Base-by-base conservation (phyloP, 75 land plant species). In the Selaginella moellendorffii region DNA sequence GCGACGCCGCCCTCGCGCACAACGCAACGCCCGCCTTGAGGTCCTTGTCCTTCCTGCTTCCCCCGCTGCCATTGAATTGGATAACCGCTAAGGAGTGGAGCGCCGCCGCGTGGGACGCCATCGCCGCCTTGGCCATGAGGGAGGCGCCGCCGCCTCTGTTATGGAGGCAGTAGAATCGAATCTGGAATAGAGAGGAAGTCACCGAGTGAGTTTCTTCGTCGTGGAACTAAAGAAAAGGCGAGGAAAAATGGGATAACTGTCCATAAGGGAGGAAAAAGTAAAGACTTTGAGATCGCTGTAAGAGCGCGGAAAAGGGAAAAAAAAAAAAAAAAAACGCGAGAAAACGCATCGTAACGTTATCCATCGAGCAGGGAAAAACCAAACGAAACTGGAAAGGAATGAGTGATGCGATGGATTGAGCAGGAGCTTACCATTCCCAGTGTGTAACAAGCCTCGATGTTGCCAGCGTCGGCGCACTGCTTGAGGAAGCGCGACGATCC, bases 31-130 rank as follows among this genome's bases (percentile, higher is more conserved):
- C 93, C 25, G 83, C 90, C 14, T 87, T 82, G 8, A 88, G 78
- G 68, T 88, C 90, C 79, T 85, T 88, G 69, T 80, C 93, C 59
- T 72, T 78, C 74, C 88, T 80, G 5, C 83, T 69, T 0, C 90
- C 93, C n/a, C 89, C 93, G 78, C 89, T 85, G 26, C 93, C 93
- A 69, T 88, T 88, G 75, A 88, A 88, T 61, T 88, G 93, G 8
- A 88, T 82, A 8, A 88, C 78, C 18, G 86, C 89, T 23, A 88
- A 70, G 2, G 93, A 88, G 72, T 85, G 83, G 0, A 88, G 81
- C 19, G 89, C 85, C 24, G 77, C 52, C n/a, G 93, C 85, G 71
- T 85, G 89, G 0, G 83, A 79, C 22, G 73, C 74, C 5, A 82
- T 82, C 53, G 93, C 93, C 1, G 93, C 93, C 36, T 82, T 80